Base-by-base conservation (phyloP, 2,329 filamentous ascomycete genomes). In the Hymenoscyphus scutula region DNA sequence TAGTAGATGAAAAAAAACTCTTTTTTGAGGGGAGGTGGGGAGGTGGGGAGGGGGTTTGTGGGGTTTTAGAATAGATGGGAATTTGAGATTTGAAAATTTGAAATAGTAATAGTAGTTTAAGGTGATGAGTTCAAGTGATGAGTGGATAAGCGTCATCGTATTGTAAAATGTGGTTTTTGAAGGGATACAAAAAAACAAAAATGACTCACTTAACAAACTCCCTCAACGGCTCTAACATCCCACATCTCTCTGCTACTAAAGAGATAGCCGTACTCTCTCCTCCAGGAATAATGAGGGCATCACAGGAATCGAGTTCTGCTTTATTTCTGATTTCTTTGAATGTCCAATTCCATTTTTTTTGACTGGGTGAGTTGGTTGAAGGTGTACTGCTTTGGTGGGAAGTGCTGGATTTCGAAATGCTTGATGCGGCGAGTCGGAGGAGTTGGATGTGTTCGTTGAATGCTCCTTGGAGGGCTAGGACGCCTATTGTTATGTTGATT, bases 191-290 rank as follows among this genome's bases (percentile, higher is more conserved):
- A 2, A 6, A 15, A 1, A 41, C 17, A n/a, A 41, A 23, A 25
- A 65, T 69, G 56, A 79, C 84, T 74, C 78, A 94, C 88, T 97
- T 97, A 73, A 98, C 93, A 76, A 97, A 99, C 34, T 93, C 84
- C 59, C 92, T 81, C 65, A 99, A 78, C 2, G 92, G 92, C 70
- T 96, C 91, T 61, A 99, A 78, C 38, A 99, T 78, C 17, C 89
- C 88, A 0, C 90, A 92, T 67, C 93, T 85, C 25, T 87, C 86
- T 3, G 95, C 95, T 17, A 97, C 90, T 32, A 97, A 83, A 11
- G 92, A 91, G 69, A 99, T 96, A 3, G 94, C 89, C 1, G 95
- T 98, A 77, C 92, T 97, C 77, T 99, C 95, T 65, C 95, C 95
- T 59, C 95, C 95, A 2, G 95, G 95, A 55, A 99, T 86, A 73